Base-by-base conservation (phyloP, 345 rosid species). In the Dimocarpus longan region DNA sequence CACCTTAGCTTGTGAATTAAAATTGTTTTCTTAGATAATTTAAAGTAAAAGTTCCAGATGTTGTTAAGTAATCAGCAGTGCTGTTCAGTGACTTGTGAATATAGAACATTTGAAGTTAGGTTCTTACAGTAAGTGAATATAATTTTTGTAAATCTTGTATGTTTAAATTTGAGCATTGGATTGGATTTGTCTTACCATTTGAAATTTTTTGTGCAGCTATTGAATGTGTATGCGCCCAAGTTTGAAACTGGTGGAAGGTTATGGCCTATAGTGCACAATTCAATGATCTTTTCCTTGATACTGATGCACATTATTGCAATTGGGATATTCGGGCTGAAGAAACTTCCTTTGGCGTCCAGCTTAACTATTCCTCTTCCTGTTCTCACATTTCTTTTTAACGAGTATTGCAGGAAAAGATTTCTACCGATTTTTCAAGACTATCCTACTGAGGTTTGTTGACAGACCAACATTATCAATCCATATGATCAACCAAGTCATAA, bases 301-400 rank as follows among this genome's bases (percentile, higher is more conserved):
- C 85, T 95, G 86, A 95, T 95, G 97, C 99, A 93, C 66, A 73
- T 95, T 0, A 91, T 92, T 70, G 96, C 98, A 66, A 85, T 95
- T 64, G 98, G 98, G 68, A 83, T 92, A 83, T 95, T 93, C 76
- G 95, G 94, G 67, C 87, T 95, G 48, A 95, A 93, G 88, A 80
- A 87, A 70, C 88, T 93, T 81, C 95, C 95, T 40, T 46, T 88
- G 70, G 98, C 97, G 71, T 87, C 96, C 76, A 86, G 84, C 85
- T 88, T 95, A 79, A 87, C 83, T 10, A 72, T 89, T 76, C 98
- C 99, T 73, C 94, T 95, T 70, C 98, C 98, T 10, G 63, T 91
- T 82, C 90, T 95, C 81, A 92, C 97, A 2, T 80, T 92, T 75
- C 83, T 92, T 77, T 95, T 93, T 89, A 90, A 87, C 13, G 86